Conservation (phyloP, 768 basidiomycete genomes). For the Mrakia frigida region DNA sequence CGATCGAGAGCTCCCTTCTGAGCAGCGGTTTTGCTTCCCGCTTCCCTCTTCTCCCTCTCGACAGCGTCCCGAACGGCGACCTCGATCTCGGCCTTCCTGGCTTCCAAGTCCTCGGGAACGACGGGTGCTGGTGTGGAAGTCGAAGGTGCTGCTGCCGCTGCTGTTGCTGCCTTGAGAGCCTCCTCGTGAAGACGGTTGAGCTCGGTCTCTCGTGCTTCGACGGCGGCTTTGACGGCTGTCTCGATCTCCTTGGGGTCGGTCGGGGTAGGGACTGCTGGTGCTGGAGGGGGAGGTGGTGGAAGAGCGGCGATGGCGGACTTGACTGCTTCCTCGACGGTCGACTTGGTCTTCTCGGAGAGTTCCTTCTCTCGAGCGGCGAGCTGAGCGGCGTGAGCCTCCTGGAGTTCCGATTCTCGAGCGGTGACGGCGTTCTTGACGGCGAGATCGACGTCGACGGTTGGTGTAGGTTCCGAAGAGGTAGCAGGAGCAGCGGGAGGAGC, state of each 20-base stretch:
- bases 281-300: background rate
- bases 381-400: slow-evolving; percentile 1
- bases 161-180: slow-evolving; percentile 16
- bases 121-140: background rate
- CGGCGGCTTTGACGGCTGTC: slow-evolving; percentile 21
- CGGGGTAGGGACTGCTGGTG: background rate
- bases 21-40: background rate
- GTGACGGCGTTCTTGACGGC: slow-evolving; percentile 29
- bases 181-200: slow-evolving; percentile 16
- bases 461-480: background rate
- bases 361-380: slow-evolving; percentile 24
- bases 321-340: slow-evolving; percentile 20
- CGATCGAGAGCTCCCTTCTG: slow-evolving; percentile 27
- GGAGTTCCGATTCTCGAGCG: slow-evolving; percentile 15
- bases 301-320: slow-evolving; percentile 4
- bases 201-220: slow-evolving; percentile 26
- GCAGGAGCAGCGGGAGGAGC: background rate
- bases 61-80: slow-evolving; percentile 19
- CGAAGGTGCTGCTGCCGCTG: background rate
- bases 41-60: slow-evolving; percentile 13
- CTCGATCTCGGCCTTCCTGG: slow-evolving; percentile 4
- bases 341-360: slow-evolving; percentile 15
- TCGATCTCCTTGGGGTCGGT: slow-evolving; percentile 22
- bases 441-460: slow-evolving; percentile 19
- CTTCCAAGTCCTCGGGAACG: background rate